Percentiles rank a stretch among this genome's conserved stretches.
These are phyloP conservation scores for Trichosporon sp. DNA, from an alignment of 1,284 basidiomycete species.

Conservation along the genomic window DNA sequence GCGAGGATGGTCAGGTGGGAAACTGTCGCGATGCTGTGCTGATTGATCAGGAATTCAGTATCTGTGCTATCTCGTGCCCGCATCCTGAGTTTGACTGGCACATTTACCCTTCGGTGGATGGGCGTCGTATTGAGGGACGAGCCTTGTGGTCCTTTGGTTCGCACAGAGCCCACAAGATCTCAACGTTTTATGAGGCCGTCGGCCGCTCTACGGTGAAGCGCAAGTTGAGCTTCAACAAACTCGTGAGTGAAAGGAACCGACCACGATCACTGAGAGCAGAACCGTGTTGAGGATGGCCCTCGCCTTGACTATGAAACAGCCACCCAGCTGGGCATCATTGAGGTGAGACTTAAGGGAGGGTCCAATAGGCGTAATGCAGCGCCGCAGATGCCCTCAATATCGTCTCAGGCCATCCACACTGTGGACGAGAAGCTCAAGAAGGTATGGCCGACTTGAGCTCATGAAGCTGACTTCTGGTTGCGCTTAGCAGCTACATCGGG, in stretches of 20 bases:
- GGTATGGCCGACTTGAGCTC: neutral
- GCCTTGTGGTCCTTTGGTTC: neutral
- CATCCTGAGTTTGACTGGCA: neutral
- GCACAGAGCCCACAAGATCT: neutral
- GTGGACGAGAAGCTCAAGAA: neutral
- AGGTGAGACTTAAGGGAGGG: neutral
- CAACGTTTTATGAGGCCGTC: neutral
- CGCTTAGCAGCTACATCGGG: neutral
- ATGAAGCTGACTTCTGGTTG: neutral
- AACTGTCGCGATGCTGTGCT: neutral
- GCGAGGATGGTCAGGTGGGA: neutral
- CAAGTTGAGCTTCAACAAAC: neutral
- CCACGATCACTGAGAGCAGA: neutral
- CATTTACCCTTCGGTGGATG: neutral
- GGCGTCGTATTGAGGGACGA: neutral
- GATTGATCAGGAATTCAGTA: neutral
- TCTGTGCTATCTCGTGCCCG: neutral
- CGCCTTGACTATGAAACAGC: neutral
- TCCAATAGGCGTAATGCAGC: neutral
- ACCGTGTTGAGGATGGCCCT: neutral
- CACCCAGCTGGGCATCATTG: neutral
- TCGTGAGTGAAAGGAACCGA: neutral
- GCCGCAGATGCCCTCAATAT: neutral
- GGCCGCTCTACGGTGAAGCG: neutral
- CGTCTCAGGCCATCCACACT: neutral